A percentile compares a stretch with the other conserved stretches of the same genome.
These are phyloP conservation scores for Magnaporthiopsis rhizophila DNA, from an alignment of 2,329 filamentous ascomycete genomes.

Conservation along the genomic window DNA sequence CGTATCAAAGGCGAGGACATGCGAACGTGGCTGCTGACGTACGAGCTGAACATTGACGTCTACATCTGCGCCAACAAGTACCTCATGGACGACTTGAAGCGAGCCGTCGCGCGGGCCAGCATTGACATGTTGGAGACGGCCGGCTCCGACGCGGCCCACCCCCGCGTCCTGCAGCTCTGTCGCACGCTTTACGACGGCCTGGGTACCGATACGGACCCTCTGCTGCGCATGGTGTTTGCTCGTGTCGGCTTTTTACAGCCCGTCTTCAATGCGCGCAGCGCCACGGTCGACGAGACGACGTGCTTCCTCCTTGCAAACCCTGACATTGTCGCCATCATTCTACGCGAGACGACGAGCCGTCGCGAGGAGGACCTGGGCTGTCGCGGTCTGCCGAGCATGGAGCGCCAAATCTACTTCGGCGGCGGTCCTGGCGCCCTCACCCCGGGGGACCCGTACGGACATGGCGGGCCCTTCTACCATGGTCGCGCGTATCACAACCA, in stretches of 20 bases:
- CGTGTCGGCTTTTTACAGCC: constrained; percentile 40
- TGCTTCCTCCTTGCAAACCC: constrained; percentile 35
- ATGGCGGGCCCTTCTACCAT: not conserved
- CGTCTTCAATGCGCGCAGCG: constrained; percentile 29
- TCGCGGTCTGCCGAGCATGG: not conserved
- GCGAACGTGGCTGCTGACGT: constrained; percentile 37
- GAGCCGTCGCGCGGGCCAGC: constrained; percentile 30
- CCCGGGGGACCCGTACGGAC: not conserved
- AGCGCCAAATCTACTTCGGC: not conserved
- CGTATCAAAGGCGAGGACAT: constrained; percentile 36
- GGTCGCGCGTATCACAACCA: not conserved
- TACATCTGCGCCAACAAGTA: constrained; percentile 42
- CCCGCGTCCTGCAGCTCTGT: constrained; percentile 36
- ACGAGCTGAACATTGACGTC: constrained; percentile 38
- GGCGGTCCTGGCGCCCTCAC: not conserved
- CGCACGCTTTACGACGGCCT: constrained; percentile 33
- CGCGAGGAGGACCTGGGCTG: constrained; percentile 28
- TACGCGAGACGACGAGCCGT: constrained; percentile 36
- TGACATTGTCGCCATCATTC: constrained; percentile 36
- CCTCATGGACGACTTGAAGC: constrained; percentile 37
- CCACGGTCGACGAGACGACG: constrained; percentile 29
- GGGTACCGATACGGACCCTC: constrained; percentile 28
- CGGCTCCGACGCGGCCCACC: constrained; percentile 31
- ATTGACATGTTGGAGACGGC: constrained; percentile 39
- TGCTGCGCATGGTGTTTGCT: constrained; percentile 41